Evolutionary conservation across 495 filamentous ascomycete species (phyloP), one percentile per base, ranked within the genome.

Genomic region (Penicillium roqueforti): DNA sequence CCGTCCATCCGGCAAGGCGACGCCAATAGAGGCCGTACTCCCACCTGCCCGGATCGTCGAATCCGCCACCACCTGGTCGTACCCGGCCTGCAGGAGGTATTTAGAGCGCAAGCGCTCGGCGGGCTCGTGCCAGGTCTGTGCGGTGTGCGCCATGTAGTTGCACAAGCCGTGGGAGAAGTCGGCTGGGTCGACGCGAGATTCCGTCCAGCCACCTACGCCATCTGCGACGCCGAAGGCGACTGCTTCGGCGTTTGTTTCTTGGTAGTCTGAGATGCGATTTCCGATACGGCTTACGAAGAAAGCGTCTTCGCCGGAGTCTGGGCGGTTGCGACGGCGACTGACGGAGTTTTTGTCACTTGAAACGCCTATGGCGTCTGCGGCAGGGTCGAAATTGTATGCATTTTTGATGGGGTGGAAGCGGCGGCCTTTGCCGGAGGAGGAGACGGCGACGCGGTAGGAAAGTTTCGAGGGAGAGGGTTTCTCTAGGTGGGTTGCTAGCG

Each of bases 101-200:
- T 80, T 82, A 6, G 93, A 83, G 34, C 79, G 79, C 42, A 93
- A 59, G 19, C 71, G 71, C 26, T 74, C 69, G 22, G 69, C 51
- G 40, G 70, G 51, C 23, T 40, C 40, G 10, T 62, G 59, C 61
- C 80, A 77, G 16, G 75, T 71, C 60, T 83, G 68, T 4, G 91
- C 91, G 1, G 82, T 79, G 32, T 80, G 73, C 1, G 89, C 91
- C 88, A 97, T 97, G 62, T 92, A 87, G 47, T 87, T 82, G 74
- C 93, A 97, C 32, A 99, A 77, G n/a, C 86, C 87, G 68, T 97
- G 95, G 1, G 92, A 91, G 69, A 99, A 97, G 67, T 97, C 87
- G 9, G 91, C 89, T 16, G 95, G 90, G 62, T 99, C 92, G 40
- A 98, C 84, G 23, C 89, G 89, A 36, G 84, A 88, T 57, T 96